A percentile compares a stretch with the other conserved stretches of the same genome.
phyloP scores from a whole-genome alignment of 2,329 filamentous ascomycete species.

The Aspergillus brunneoviolaceus region DNA sequence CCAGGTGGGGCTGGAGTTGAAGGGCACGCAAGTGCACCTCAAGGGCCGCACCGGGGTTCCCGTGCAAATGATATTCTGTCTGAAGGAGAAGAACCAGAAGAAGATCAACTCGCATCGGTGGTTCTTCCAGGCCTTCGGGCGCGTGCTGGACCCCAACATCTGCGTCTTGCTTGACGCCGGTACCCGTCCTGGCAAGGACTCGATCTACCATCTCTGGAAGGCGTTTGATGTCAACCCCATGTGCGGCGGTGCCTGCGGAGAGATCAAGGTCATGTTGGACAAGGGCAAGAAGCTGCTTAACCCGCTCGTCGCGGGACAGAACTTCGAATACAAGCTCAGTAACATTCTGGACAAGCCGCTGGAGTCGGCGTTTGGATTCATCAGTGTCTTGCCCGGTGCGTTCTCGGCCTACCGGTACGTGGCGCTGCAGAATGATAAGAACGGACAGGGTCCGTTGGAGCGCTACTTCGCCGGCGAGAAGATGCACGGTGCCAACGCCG shows the following conservation, averaged over 20 bases:
- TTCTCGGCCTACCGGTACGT: conserved; percentile 98
- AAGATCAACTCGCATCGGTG: conserved; percentile 99
- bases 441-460: conserved; percentile 84
- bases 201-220: conserved; percentile 98
- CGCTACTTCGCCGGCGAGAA: conserved; percentile 98
- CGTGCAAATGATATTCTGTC: conserved; percentile 93
- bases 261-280: conserved; percentile 96
- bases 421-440: conserved; percentile 94
- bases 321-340: conserved; percentile 99
- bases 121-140: conserved; percentile 98
- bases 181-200: conserved; percentile 89
- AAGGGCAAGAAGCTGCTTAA: conserved; percentile 86
- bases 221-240: conserved; percentile 97
- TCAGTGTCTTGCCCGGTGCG: conserved; percentile 91
- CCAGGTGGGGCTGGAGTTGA: conserved; percentile 72
- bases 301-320: conserved; percentile 91
- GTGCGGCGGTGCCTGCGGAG: conserved; percentile 95
- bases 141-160: conserved; percentile 90
- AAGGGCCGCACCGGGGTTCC: conserved; percentile 81
- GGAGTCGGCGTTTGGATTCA: conserved; percentile 96
- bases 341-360: conserved; percentile 98
- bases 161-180: conserved; percentile 95
- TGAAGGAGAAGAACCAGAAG: conserved; percentile 99
- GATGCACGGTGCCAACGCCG: conserved; percentile 87
- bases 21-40: conserved; percentile 82